Evolutionary conservation across 108 stramenopile genomes (phyloP).

Genomic region (Cyclotella choctawhatcheeana): DNA sequence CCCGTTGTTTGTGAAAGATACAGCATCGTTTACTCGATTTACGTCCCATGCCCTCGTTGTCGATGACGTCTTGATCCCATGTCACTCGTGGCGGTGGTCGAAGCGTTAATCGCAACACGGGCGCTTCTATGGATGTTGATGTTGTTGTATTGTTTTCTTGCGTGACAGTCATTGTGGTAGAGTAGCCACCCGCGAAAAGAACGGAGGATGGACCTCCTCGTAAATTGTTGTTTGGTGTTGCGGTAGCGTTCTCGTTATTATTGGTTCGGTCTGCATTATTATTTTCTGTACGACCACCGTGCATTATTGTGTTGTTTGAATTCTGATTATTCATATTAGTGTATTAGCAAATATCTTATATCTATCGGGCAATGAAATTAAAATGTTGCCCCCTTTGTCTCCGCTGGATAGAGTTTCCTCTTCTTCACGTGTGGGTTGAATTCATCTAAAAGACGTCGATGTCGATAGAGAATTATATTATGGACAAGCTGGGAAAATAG

Average conservation of each 20-base stretch:
- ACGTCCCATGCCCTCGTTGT: constrained; percentile 93
- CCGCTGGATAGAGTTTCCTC: too few species aligned
- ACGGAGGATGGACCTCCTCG: neutral
- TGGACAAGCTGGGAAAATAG: too few species aligned
- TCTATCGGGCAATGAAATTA: too few species aligned
- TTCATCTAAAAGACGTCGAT: too few species aligned
- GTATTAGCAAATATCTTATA: too few species aligned
- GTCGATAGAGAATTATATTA: too few species aligned
- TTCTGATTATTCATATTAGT: too few species aligned
- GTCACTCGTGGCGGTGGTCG: constrained; percentile 45
- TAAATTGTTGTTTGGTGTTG: neutral
- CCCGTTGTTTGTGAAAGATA: constrained; percentile 95
- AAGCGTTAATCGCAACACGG: constrained; percentile 37
- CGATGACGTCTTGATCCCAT: constrained; percentile 83
- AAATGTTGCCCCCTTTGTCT: too few species aligned
- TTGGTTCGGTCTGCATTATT: too few species aligned
- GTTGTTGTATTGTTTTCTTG: constrained; percentile 19
- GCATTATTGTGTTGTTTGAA: too few species aligned
- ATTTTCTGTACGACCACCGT: too few species aligned
- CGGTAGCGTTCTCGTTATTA: neutral
- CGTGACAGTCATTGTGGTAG: constrained; percentile 35
- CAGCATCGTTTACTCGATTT: constrained; percentile 95
- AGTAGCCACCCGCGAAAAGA: neutral
- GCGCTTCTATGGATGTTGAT: constrained; percentile 16
- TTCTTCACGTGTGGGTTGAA: too few species aligned